Evolutionary conservation across 352 stramenopile genomes (phyloP).

Genomic region (Globisporangium cystogenes): DNA sequence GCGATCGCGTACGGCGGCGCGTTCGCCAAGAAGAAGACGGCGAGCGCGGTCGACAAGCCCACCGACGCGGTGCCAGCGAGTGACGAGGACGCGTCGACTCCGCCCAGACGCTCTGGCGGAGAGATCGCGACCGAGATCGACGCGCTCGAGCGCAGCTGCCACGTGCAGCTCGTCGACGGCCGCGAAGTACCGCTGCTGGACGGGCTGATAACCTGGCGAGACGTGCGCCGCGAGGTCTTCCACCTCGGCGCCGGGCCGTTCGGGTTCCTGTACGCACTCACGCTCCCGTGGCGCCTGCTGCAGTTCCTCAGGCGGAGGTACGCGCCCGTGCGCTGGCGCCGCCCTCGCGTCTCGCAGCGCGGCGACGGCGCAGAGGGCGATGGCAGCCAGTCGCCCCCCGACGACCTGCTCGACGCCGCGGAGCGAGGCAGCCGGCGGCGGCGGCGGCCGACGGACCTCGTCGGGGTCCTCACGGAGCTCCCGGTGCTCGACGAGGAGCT

Average conservation of each 20-base stretch:
- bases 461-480: conserved; percentile 56
- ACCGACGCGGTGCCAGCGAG: neutral
- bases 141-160: conserved; percentile 50
- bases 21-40: conserved; percentile 51
- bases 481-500: conserved; percentile 70
- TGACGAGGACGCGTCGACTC: neutral
- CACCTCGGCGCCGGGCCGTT: conserved; percentile 43
- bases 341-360: neutral
- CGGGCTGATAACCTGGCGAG: conserved; percentile 36
- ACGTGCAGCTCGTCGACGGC: conserved; percentile 25
- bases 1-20: conserved; percentile 65
- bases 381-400: too few species aligned
- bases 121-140: conserved; percentile 71
- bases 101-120: conserved; percentile 24
- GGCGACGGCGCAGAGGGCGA: neutral
- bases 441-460: conserved; percentile 31
- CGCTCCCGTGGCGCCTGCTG: conserved; percentile 35
- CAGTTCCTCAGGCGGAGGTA: conserved; percentile 52
- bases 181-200: conserved; percentile 32
- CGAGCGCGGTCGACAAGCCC: conserved; percentile 19
- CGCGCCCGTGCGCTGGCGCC: conserved; percentile 20
- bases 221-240: conserved; percentile 38
- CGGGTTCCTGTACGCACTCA: conserved; percentile 60
- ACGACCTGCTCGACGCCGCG: conserved; percentile 5
- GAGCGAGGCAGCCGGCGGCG: conserved; percentile 4